phyloP scores from a whole-genome alignment of 495 filamentous ascomycete species.

The Lasiosphaeria miniovina region DNA sequence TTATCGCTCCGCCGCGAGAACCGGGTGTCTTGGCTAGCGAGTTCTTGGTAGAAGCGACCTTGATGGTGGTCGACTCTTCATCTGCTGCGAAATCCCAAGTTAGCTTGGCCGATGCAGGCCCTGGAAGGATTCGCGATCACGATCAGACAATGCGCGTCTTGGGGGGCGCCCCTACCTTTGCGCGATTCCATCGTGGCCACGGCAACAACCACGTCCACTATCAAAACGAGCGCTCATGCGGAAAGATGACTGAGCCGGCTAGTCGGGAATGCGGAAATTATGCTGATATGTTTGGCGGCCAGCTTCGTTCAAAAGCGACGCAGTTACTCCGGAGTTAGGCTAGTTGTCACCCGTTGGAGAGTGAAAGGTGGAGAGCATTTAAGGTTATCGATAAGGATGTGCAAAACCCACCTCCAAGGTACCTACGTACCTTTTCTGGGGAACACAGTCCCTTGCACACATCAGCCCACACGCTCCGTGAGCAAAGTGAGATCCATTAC shows the following conservation, averaged over 20 bases:
- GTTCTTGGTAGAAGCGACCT: conserved; percentile 60
- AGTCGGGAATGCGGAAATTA: background rate
- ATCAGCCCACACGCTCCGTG: no score
- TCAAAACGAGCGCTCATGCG: conserved; percentile 14
- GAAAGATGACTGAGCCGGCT: background rate
- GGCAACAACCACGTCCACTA: conserved; percentile 9
- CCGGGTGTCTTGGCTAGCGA: conserved; percentile 31
- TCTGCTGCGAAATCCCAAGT: conserved; percentile 22
- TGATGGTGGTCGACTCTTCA: conserved; percentile 52
- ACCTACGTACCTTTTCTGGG: no score
- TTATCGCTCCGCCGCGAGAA: conserved; percentile 52
- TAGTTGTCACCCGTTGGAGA: conserved; percentile 5
- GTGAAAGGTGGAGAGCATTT: conserved; percentile 6
- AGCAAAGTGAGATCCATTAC: no score
- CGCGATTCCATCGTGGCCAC: conserved; percentile 32
- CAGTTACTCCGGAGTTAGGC: no score
- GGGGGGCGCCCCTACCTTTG: conserved; percentile 23
- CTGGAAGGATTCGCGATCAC: background rate
- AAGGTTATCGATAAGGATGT: conserved; percentile 22
- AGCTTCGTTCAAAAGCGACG: no score
- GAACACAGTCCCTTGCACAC: no score
- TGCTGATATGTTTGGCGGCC: background rate
- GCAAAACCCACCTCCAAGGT: no score
- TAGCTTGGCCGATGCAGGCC: no score
- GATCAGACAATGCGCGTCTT: background rate